A percentile compares a stretch with the other conserved stretches of the same genome.
Evolutionary conservation across 257 asterid genomes (phyloP).

Genomic region (Rhazya stricta): DNA sequence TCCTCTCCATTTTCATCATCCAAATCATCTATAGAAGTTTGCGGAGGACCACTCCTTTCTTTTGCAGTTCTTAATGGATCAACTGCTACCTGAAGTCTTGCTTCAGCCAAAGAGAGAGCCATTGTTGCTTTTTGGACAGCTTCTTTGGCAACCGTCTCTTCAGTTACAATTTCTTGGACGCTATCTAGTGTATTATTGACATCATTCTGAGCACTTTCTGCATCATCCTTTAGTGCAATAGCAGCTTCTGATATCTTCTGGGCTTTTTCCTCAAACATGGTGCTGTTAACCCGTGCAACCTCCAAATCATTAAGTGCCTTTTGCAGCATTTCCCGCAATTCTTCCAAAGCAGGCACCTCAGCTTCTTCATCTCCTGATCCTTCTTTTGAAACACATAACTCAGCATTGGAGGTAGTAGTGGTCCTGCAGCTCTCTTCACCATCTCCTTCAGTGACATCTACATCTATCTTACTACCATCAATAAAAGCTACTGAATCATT

Average conservation of each 20-base stretch:
- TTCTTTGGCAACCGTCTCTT: conserved; percentile 71
- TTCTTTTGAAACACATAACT: conserved; percentile 32
- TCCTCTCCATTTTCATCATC: conserved; percentile 29
- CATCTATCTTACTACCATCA: conserved; percentile 54
- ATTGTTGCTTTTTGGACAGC: conserved; percentile 55
- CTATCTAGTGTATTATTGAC: conserved; percentile 44
- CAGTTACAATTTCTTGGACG: conserved; percentile 56
- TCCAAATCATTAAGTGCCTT: conserved; percentile 77
- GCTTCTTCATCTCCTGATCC: conserved; percentile 37
- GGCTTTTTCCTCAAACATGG: conserved; percentile 81
- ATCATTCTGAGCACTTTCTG: conserved; percentile 58
- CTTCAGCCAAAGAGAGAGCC: conserved; percentile 85
- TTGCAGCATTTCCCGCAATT: conserved; percentile 67
- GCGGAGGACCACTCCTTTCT: conserved; percentile 25
- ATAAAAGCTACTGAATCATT: conserved; percentile 76
- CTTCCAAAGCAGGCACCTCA: conserved; percentile 59
- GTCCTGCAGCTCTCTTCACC: conserved; percentile 23
- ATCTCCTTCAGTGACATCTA: conserved; percentile 37
- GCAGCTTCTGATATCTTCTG: conserved; percentile 89
- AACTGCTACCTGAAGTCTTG: conserved; percentile 56
- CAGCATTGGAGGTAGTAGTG: conserved; percentile 25
- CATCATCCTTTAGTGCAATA: conserved; percentile 83
- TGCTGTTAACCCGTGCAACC: conserved; percentile 64
- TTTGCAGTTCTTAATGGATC: conserved; percentile 44
- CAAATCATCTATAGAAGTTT: conserved; percentile 22